Evolutionary conservation across 2,329 filamentous ascomycete genomes (phyloP), one percentile per base, ranked within the genome.

Genomic region (Mycosphaerella arachidis): DNA sequence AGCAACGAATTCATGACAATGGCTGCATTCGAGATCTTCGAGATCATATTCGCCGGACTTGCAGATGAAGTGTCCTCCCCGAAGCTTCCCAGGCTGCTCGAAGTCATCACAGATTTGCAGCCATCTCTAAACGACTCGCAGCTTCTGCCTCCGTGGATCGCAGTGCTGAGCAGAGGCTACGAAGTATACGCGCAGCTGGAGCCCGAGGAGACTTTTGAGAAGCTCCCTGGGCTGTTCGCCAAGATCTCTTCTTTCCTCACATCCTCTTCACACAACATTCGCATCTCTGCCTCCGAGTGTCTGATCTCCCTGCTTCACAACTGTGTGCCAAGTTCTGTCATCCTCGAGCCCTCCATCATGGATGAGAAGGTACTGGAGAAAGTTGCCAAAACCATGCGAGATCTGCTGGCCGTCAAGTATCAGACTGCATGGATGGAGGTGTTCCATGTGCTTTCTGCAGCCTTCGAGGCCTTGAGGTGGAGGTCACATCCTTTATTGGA

Each of bases 1-100:
- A 94, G 86, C 74, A 97, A 95, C 73, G 92, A 97, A 73, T 96
- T 93, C 74, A 87, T 99, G 80, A 96, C 92, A 33, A 95, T 97
- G 88, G 89, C 91, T 10, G 90, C 92, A 0, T 97, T 99, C 69
- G 93, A 97, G 66, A 93, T 97, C 4, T 99, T 99, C 70, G 94
- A 99, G 74, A 89, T 96, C 74, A 96, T 97, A 48, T 97, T 99
- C 66, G 88, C 89, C 68, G 89, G 92, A 7, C 92, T 99, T 88
- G 85, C 87, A 16, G 89, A 92, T 66, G 91, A 96, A 66, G 83
- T 92, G 53, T 90, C 92, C 0, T 95, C 92, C 2, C 85, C 91
- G 0, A 99, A 97, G 77, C 82, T 99, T 12, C 92, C 92, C 2
- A 85, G 90, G 58, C 82, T 99, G 12, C 83, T 97, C 69, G 92